phyloP scores from a whole-genome alignment of 129 eudicot genomes.

The Dittrichia graveolens region DNA sequence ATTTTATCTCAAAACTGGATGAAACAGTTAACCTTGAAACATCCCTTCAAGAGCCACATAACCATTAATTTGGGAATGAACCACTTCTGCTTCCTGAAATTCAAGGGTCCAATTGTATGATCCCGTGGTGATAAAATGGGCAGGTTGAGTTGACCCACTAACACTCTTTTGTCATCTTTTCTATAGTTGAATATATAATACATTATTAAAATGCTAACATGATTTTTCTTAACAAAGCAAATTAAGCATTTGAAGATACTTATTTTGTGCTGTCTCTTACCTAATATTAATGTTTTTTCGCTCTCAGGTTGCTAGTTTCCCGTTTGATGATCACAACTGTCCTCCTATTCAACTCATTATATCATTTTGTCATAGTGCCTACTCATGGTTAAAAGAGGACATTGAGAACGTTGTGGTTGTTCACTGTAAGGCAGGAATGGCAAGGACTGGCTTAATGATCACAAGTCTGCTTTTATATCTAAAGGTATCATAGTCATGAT shows the following conservation, averaged over 20 bases:
- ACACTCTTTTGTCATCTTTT: too few species aligned
- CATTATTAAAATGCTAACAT: too few species aligned
- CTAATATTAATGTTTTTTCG: not conserved
- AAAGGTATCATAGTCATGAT: slow-evolving; percentile 47
- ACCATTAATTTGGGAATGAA: too few species aligned
- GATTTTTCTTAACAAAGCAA: too few species aligned
- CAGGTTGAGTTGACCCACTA: too few species aligned
- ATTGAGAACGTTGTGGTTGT: slow-evolving; percentile 97
- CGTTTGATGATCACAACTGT: slow-evolving; percentile 97
- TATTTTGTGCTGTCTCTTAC: not conserved
- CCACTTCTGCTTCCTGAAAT: too few species aligned
- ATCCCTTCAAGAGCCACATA: not conserved
- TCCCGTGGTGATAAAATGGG: too few species aligned
- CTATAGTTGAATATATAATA: too few species aligned
- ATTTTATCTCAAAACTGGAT: not conserved
- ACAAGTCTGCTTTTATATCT: slow-evolving; percentile 88
- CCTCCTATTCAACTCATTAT: slow-evolving; percentile 92
- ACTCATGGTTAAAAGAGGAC: slow-evolving; percentile 98
- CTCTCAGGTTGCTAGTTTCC: slow-evolving; percentile 92
- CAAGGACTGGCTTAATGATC: slow-evolving; percentile 97
- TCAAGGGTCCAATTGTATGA: too few species aligned
- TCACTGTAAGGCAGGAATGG: slow-evolving; percentile 99
- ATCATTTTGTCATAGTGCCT: slow-evolving; percentile 96
- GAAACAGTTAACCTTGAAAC: not conserved
- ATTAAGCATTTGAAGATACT: too few species aligned